These are phyloP conservation scores for Aspergillus sparsus DNA, from an alignment of 495 filamentous ascomycete species.

Conservation along the genomic window DNA sequence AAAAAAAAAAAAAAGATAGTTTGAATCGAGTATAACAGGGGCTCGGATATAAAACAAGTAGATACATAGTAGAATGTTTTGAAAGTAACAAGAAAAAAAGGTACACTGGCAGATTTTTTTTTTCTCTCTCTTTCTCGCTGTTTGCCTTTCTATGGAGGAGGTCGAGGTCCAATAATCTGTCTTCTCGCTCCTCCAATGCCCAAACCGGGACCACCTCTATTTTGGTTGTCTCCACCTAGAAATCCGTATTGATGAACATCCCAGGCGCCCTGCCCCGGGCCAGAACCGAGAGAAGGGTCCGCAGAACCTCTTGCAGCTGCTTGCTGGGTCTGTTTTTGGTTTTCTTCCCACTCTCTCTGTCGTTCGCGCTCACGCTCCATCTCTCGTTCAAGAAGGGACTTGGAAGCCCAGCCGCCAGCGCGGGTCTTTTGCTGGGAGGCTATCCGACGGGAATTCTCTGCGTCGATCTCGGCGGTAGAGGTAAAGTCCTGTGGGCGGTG, in stretches of 20 bases:
- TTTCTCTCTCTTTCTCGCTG: not conserved
- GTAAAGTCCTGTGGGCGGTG: slow-evolving; percentile 57
- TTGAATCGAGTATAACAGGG: too few relatives aligned
- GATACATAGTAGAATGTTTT: not conserved
- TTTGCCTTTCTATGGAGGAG: slow-evolving; percentile 50
- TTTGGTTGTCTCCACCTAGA: slow-evolving; percentile 82
- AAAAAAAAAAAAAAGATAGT: not conserved
- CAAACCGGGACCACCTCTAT: slow-evolving; percentile 67
- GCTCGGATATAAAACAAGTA: too few relatives aligned
- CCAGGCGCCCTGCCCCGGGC: slow-evolving; percentile 65
- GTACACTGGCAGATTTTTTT: not conserved
- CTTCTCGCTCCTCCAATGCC: slow-evolving; percentile 67
- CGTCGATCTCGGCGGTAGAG: slow-evolving; percentile 64
- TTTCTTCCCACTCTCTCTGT: slow-evolving; percentile 92
- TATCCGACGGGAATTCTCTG: slow-evolving; percentile 65
- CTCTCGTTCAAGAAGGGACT: slow-evolving; percentile 86
- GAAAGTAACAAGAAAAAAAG: not conserved
- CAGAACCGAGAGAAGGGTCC: slow-evolving; percentile 51
- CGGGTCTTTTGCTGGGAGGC: slow-evolving; percentile 68
- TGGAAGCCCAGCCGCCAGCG: slow-evolving; percentile 73
- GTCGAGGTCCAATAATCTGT: slow-evolving; percentile 80
- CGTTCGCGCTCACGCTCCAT: slow-evolving; percentile 94
- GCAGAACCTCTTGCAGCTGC: slow-evolving; percentile 48
- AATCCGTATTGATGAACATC: slow-evolving; percentile 89
- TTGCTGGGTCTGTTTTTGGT: slow-evolving; percentile 70